These are phyloP conservation scores for Pichia nanzhaoensis DNA, from an alignment of 805 yeast species.

Conservation along the genomic window DNA sequence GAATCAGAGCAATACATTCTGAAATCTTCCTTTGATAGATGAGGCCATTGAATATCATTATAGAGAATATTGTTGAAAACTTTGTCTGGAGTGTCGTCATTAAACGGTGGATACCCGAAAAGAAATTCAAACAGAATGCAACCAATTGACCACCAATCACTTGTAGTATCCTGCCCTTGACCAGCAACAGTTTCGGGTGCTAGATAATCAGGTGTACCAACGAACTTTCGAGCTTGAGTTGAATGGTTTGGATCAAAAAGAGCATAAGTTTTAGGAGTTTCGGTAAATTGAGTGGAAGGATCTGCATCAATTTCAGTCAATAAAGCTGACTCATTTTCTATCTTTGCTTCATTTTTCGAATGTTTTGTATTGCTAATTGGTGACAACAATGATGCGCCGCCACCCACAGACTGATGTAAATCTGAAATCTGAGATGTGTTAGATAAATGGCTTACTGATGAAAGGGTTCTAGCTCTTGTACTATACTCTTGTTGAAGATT, in stretches of 20 bases:
- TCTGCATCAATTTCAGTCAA: constrained; percentile 5
- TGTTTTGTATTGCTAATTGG: constrained; percentile 36
- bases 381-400: not conserved
- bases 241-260: constrained; percentile 58
- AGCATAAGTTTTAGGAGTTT: constrained; percentile 40
- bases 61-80: constrained; percentile 77
- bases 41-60: constrained; percentile 82
- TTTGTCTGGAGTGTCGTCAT: constrained; percentile 66
- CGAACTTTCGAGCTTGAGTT: constrained; percentile 58
- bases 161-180: constrained; percentile 68
- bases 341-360: not conserved
- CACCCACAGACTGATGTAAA: not conserved
- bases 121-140: constrained; percentile 89
- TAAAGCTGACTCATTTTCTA: not conserved
- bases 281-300: constrained; percentile 9
- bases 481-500: constrained; percentile 14
- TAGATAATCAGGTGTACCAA: constrained; percentile 96
- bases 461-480: constrained; percentile 19
- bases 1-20: constrained; percentile 46
- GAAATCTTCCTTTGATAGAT: constrained; percentile 48
- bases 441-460: constrained; percentile 34
- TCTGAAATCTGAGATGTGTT: constrained; percentile 32
- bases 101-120: constrained; percentile 94
- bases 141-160: constrained; percentile 99
- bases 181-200: constrained; percentile 96